Evolutionary conservation across 345 rosid species (phyloP).

Genomic region (Salix dunnii): DNA sequence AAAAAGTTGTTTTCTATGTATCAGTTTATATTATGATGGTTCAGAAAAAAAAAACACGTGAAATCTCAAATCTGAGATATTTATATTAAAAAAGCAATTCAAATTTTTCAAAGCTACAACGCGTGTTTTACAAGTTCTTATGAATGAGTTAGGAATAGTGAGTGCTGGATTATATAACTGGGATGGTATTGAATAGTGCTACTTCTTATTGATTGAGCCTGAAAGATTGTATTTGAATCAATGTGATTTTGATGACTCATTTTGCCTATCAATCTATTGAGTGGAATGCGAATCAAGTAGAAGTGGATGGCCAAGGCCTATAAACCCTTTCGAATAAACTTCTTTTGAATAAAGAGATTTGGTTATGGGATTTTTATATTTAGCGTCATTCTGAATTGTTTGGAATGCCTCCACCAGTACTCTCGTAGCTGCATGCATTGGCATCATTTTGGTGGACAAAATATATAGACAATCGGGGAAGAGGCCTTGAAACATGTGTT

Average conservation of each 20-base stretch:
- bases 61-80: neutral
- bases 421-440: too few species aligned
- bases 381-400: too few species aligned
- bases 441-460: too few species aligned
- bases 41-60: neutral
- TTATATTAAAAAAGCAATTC: too few species aligned
- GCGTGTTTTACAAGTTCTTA: neutral
- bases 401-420: too few species aligned
- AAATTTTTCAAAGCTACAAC: neutral
- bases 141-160: neutral
- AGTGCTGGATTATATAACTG: neutral
- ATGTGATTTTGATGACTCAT: neutral
- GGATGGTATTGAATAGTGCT: neutral
- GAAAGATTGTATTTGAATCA: neutral
- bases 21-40: neutral
- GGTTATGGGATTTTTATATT: too few species aligned
- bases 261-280: neutral
- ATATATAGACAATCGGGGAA: too few species aligned
- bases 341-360: too few species aligned
- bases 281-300: neutral
- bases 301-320: too few species aligned
- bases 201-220: neutral
- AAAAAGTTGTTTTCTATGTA: neutral
- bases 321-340: too few species aligned
- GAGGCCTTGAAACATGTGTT: too few species aligned